Evolutionary conservation across 1,284 basidiomycete species (phyloP), one percentile per base, ranked within the genome.

Genomic region (Apiotrichum siamense): DNA sequence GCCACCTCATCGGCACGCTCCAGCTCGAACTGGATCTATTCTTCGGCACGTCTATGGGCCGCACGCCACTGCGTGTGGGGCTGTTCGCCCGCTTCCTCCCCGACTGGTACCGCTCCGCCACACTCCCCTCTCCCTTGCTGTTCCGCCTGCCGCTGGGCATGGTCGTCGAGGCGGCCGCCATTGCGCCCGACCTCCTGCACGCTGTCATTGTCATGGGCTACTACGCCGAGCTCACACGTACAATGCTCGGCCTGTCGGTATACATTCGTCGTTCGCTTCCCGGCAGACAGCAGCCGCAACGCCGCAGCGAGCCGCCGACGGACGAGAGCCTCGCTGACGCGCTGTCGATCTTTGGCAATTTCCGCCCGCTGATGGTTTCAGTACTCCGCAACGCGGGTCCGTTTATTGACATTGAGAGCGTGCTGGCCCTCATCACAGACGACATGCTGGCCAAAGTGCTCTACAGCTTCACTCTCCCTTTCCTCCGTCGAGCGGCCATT

Each of bases 381-480:
- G 57, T 69, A 26, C 51, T 72, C 20, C 61, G 67, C 18, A 67
- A 66, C 47, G 64, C 70, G 12, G 66, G 65, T n/a, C 64, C 68
- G 13, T 67, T 64, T 50, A 57, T 58, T 44, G 69, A 70, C 47
- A 60, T 62, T 29, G 69, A 70, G 25, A 52, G 57, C 18, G 58
- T 69, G 4, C 51, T 75, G 10, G 52, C 59, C 7, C 51, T 67
- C 11, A 46, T 75, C 15, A 56, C 73, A 21, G 72, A 75, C 49
- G 63, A 67, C 17, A 61, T 67, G 50, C 64, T 97, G 47, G 87
- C 92, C 65, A 90, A 87, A 72, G 75, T 94, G 44, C 75, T 97
- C 41, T 93, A 94, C 68, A 80, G 83, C 1, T 90, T 93, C 73
- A 93, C 90, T 0, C 77, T 98, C 7, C 92, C 92, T 1, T 97